Conservation (phyloP, 2,329 filamentous ascomycete species). For the Ophiostoma sp. region DNA sequence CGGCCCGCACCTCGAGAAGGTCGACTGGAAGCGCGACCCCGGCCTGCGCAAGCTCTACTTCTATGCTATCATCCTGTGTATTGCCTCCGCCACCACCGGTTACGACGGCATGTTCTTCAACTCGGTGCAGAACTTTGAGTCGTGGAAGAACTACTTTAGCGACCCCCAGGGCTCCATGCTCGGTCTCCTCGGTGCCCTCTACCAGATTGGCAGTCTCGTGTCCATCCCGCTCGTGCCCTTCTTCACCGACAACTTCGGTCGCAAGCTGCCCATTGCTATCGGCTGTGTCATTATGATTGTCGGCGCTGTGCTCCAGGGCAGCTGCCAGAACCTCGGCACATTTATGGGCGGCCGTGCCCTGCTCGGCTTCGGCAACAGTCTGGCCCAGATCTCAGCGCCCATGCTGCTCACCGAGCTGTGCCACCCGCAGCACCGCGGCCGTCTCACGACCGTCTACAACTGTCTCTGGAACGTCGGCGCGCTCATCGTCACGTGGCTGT, state of each 20-base stretch:
- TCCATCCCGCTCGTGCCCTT: constrained; percentile 44
- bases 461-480: constrained; percentile 77
- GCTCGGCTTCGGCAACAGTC: constrained; percentile 57
- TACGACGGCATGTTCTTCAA: constrained; percentile 35
- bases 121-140: constrained; percentile 33
- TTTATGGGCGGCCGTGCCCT: constrained; percentile 67
- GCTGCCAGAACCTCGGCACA: constrained; percentile 33
- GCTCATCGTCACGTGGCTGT: constrained; percentile 66
- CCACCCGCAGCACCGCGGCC: constrained; percentile 70
- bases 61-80: constrained; percentile 29
- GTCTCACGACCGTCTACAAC: constrained; percentile 70
- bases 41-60: constrained; percentile 32
- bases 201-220: constrained; percentile 42
- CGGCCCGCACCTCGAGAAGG: constrained; percentile 27
- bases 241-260: constrained; percentile 42
- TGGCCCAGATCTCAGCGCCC: constrained; percentile 34
- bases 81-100: constrained; percentile 33
- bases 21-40: constrained; percentile 27
- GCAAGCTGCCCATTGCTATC: constrained; percentile 41
- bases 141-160: constrained; percentile 37
- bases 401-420: constrained; percentile 52
- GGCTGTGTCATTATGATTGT: constrained; percentile 36
- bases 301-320: constrained; percentile 37
- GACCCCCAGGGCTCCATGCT: constrained; percentile 34
- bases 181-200: constrained; percentile 40